These are phyloP conservation scores for Senna siamea DNA, from an alignment of 306 rosid genomes.

Conservation along the genomic window DNA sequence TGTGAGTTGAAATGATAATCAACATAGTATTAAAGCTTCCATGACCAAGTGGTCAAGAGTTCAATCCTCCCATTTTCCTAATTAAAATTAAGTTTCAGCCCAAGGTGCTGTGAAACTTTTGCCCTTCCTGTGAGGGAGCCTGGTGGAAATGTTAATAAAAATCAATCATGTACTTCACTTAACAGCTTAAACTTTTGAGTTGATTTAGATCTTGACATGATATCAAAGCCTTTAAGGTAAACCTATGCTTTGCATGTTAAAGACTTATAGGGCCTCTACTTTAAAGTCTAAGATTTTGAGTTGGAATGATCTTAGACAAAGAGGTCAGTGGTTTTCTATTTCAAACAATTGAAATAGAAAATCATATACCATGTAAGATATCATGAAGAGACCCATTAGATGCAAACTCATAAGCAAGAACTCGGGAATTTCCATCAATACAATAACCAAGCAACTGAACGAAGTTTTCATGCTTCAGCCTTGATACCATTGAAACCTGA, in stretches of 20 bases:
- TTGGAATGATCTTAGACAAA: too few relatives aligned
- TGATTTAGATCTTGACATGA: neutral
- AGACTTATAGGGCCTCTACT: neutral
- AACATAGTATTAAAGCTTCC: too few relatives aligned
- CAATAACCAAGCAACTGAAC: constrained; percentile 86
- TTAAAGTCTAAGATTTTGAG: neutral
- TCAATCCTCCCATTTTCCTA: too few relatives aligned
- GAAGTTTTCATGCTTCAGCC: constrained; percentile 86
- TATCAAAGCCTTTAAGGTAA: neutral
- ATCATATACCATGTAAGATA: constrained; percentile 81
- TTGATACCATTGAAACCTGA: constrained; percentile 96
- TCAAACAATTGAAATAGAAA: constrained; percentile 31
- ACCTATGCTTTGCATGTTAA: neutral
- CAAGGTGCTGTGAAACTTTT: neutral
- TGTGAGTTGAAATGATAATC: too few relatives aligned
- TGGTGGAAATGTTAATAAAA: neutral
- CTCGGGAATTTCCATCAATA: constrained; percentile 78
- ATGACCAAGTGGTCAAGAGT: neutral
- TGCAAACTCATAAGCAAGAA: constrained; percentile 91
- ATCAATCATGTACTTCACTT: neutral
- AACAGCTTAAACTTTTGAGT: too few relatives aligned
- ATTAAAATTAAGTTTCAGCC: too few relatives aligned
- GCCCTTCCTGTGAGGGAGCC: neutral
- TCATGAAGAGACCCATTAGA: constrained; percentile 98
- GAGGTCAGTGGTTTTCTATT: constrained; percentile 6